A percentile compares a stretch with the other conserved stretches of the same genome.
Evolutionary conservation across 2,329 filamentous ascomycete genomes (phyloP).

Genomic region (Keithomyces neogunnii): DNA sequence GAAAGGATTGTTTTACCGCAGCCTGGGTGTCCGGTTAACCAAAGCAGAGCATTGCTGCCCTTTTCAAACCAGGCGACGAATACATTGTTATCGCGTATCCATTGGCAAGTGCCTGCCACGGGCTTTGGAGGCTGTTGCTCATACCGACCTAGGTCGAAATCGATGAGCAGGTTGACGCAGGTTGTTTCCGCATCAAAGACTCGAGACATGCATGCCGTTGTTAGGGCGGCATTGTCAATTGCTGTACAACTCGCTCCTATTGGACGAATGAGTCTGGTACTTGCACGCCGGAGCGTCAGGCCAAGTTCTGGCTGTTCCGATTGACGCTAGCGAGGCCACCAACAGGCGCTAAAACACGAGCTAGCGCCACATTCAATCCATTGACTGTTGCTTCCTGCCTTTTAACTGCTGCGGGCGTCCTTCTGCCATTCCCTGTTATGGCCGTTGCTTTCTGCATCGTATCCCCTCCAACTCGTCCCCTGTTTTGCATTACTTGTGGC

Average conservation of each 20-base stretch:
- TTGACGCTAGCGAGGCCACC: no score
- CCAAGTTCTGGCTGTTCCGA: no score
- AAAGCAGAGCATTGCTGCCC: constrained; percentile 21
- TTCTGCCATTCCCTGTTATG: not conserved
- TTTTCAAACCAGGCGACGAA: constrained; percentile 22
- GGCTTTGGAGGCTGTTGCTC: constrained; percentile 15
- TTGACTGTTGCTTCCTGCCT: no score
- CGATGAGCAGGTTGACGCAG: not conserved
- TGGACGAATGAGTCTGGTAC: no score
- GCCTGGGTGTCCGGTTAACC: constrained; percentile 27
- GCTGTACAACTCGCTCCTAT: no score
- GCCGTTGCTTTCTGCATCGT: not conserved
- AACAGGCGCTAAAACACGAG: no score
- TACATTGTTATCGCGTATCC: constrained; percentile 21
- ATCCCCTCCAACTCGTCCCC: not conserved
- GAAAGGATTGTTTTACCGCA: constrained; percentile 30
- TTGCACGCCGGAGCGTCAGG: no score
- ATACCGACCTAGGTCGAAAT: not conserved
- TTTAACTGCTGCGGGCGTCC: not conserved
- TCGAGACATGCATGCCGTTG: no score
- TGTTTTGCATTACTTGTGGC: not conserved
- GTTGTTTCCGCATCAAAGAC: not conserved
- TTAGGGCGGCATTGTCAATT: no score
- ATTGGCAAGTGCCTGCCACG: constrained; percentile 26
- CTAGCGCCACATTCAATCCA: no score